These are phyloP conservation scores for Stephanodiscus minutulus DNA, from an alignment of 108 stramenopile species.

Conservation along the genomic window DNA sequence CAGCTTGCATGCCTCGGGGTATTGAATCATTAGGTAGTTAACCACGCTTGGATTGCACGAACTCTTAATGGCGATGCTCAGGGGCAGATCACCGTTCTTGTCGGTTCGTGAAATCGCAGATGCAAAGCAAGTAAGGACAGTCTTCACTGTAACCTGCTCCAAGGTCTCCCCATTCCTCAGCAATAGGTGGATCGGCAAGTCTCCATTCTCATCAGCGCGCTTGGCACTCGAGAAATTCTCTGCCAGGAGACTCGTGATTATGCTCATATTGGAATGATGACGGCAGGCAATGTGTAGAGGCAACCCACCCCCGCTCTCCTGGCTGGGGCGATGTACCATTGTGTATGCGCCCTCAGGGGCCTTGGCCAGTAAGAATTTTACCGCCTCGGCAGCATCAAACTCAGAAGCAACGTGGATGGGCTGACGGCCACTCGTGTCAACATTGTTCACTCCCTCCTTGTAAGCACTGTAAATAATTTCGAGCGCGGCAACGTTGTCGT, in stretches of 20 bases:
- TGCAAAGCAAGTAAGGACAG: slow-evolving; percentile 41
- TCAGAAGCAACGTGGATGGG: slow-evolving; percentile 89
- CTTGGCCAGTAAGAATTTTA: slow-evolving; percentile 36
- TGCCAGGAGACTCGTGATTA: slow-evolving; percentile 44
- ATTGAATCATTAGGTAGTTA: slow-evolving; percentile 35
- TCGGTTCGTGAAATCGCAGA: slow-evolving; percentile 46
- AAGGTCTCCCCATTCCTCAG: slow-evolving; percentile 44
- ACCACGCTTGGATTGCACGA: slow-evolving; percentile 47
- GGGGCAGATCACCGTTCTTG: slow-evolving; percentile 47
- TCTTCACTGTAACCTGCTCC: slow-evolving; percentile 31
- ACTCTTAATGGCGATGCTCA: slow-evolving; percentile 47
- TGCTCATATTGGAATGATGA: slow-evolving; percentile 26
- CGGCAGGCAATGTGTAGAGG: slow-evolving; percentile 52
- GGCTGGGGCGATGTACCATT: slow-evolving; percentile 47
- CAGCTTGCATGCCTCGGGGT: slow-evolving; percentile 48
- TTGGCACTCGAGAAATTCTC: slow-evolving; percentile 43
- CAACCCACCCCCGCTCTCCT: slow-evolving; percentile 45
- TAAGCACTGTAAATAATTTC: slow-evolving; percentile 73
- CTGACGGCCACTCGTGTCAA: slow-evolving; percentile 79
- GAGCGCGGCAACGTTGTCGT: slow-evolving; percentile 76
- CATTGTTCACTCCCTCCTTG: slow-evolving; percentile 67
- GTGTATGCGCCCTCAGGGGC: slow-evolving; percentile 45
- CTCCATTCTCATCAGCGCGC: slow-evolving; percentile 45
- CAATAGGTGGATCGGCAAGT: slow-evolving; percentile 48
- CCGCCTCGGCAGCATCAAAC: slow-evolving; percentile 53